Percentiles rank a stretch among this genome's conserved stretches.
These are phyloP conservation scores for Blastobotrys serpentis DNA, from an alignment of 1,139 yeast species.

Conservation along the genomic window DNA sequence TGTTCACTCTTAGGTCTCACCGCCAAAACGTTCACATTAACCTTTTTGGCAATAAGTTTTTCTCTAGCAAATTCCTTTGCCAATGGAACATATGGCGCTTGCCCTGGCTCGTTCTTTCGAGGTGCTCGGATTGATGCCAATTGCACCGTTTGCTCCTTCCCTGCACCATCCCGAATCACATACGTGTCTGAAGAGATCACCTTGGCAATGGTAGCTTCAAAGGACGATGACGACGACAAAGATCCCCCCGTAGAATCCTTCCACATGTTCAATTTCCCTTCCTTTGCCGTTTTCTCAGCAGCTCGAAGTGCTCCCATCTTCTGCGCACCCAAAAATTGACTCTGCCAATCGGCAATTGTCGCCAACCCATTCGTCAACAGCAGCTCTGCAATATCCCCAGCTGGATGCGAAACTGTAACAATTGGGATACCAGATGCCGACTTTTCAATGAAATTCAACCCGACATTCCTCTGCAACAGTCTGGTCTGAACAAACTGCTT, in stretches of 20 bases:
- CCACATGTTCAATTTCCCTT: conserved; percentile 62
- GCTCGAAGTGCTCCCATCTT: conserved; percentile 61
- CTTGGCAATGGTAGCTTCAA: conserved; percentile 56
- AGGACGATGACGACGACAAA: conserved; percentile 42
- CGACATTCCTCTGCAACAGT: conserved; percentile 62
- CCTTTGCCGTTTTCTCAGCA: conserved; percentile 68
- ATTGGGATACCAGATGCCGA: conserved; percentile 58
- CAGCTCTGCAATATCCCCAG: conserved; percentile 72
- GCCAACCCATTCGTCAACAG: conserved; percentile 70
- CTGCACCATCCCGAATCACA: conserved; percentile 47
- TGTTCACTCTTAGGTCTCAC: conserved; percentile 63
- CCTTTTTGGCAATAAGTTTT: conserved; percentile 67
- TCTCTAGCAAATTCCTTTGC: conserved; percentile 75
- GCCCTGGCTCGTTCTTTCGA: conserved; percentile 56
- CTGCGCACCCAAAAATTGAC: conserved; percentile 64
- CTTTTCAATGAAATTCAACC: conserved; percentile 55
- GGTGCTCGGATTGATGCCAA: conserved; percentile 75
- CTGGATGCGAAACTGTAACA: conserved; percentile 61
- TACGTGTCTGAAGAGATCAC: conserved; percentile 71
- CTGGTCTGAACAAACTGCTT: conserved; percentile 66
- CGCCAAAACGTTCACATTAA: conserved; percentile 60
- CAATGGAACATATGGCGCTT: conserved; percentile 58
- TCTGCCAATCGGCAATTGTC: conserved; percentile 80
- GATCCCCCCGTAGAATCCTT: conserved; percentile 36
- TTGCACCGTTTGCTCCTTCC: conserved; percentile 53